Base-by-base conservation (phyloP, 306 rosid genomes). In the Styphnolobium japonicum region DNA sequence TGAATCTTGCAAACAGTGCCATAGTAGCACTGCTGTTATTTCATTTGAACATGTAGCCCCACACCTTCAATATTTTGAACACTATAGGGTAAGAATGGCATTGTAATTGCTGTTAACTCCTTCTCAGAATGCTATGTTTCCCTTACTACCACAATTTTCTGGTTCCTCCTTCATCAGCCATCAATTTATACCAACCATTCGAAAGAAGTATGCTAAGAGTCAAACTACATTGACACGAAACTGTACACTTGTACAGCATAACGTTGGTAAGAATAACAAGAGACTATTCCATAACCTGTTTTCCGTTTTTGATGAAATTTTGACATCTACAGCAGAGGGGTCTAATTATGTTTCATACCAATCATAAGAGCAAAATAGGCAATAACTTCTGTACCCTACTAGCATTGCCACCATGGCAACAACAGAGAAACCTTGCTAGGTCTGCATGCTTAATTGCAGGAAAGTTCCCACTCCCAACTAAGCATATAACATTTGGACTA, bases 281-380 rank as follows among this genome's bases (percentile, higher is more conserved):
- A 71, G 63, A 11, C 29, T 67, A 67, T 42, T 43, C 39, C 22
- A 2, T 16, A 48, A 51, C 34, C 19, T 33, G n/a, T 21, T 31
- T 51, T 15, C n/a, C 78, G 4, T 23, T 49, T 25, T 29, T 9
- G 9, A 69, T 3, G 76, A 71, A 49, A n/a, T 49, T 49, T 6
- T 71, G 64, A 33, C 27, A 51, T 71, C 25, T 14, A 19, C 11
- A 39, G 7, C 53, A 8, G 6, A 65, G 52, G 46, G 16, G 70
- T 7, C 63, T 73, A 81, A 25, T 53, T 53, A 3, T 42, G 68
- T 42, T 43, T 81, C 6, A 27, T 25, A 31, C 67, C 31, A 51
- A 23, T 21, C 67, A 10, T 16, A 25, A 82, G 84, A 39, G 77
- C 77, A 66, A 83, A 66, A 43, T 83, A 83, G 23, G 87, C 87